phyloP scores from a whole-genome alignment of 345 rosid genomes.

The Kandelia obovata region DNA sequence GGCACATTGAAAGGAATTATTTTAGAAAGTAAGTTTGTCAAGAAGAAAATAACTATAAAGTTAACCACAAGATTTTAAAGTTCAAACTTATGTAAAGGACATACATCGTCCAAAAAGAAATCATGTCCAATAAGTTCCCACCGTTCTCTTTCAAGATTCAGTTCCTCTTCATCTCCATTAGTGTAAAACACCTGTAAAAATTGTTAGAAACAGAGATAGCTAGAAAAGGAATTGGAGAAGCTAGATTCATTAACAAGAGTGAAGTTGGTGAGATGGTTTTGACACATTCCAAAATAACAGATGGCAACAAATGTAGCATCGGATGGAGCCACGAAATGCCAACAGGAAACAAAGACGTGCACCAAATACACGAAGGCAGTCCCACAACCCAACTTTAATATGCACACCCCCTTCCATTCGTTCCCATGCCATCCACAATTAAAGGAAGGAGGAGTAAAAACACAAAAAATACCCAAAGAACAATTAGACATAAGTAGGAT shows the following conservation, averaged over 20 bases:
- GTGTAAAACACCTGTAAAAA: conserved; percentile 51
- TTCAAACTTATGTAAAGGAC: conserved; percentile 13
- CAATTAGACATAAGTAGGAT: conserved; percentile 10
- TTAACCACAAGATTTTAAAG: background rate
- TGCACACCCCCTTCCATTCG: background rate
- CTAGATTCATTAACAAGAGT: background rate
- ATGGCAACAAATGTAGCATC: background rate
- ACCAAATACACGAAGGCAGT: background rate
- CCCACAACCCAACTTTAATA: background rate
- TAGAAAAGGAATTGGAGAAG: conserved; percentile 10
- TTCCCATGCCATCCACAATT: background rate
- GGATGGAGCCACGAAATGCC: background rate
- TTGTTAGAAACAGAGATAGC: conserved; percentile 2
- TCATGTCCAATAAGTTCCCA: conserved; percentile 48
- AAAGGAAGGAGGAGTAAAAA: background rate
- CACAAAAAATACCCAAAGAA: background rate
- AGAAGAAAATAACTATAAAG: conserved; percentile 2
- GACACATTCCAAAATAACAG: background rate
- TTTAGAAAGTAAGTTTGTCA: background rate
- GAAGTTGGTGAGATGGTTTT: background rate
- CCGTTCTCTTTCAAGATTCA: conserved; percentile 49
- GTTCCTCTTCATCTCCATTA: conserved; percentile 66
- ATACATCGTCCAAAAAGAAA: conserved; percentile 25
- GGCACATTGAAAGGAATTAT: conserved; percentile 3
- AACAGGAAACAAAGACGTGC: background rate